Evolutionary conservation across 2,329 filamentous ascomycete species (phyloP), one percentile per base, ranked within the genome.

Genomic region (Thielaviopsis musarum): DNA sequence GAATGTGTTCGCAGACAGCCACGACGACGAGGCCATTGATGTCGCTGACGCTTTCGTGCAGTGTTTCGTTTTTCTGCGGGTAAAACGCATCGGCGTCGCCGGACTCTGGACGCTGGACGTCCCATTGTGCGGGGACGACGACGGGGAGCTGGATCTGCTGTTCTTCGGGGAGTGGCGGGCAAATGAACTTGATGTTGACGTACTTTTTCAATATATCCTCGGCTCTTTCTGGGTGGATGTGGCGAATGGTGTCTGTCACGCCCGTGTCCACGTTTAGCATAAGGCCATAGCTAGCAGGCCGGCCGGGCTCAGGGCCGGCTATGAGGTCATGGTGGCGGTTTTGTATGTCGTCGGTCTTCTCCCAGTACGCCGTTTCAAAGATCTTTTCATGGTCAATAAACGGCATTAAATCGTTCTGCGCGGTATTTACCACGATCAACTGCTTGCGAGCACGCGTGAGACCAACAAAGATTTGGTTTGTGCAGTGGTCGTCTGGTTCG

Each of bases 391-490:
- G 38, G n/a, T 62, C 61, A 0, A 66, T 61, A 59, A 66, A 69
- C 2, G 67, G 63, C 64, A 70, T 66, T 3, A 66, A 58, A 1
- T 60, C 54, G 10, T 64, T 24, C 0, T 51, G 10, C 2, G 61
- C 55, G 6, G 64, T 5, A 21, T 69, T 65, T 1, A 70, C 5
- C 7, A 69, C 58, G 12, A 69, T 64, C 13, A 69, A 65, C 49
- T 69, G 68, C 45, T 66, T 62, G 12, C 41, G 30, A 12, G 67
- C 65, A 13, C 68, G 66, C 0, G 67, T 69, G 1, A 70, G 56
- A 10, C 66, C 69, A 7, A 70, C 69, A 58, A 67, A 69, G 13
- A 58, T 58, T 24, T 65, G 63, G 15, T 69, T 69, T 9, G 68
- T 66, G 21, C 66, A 69, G 6, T 49, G 59, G 48, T 68, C 64